Conservation (phyloP, 2,329 filamentous ascomycete species). For the Cryphonectria nitschkei region DNA sequence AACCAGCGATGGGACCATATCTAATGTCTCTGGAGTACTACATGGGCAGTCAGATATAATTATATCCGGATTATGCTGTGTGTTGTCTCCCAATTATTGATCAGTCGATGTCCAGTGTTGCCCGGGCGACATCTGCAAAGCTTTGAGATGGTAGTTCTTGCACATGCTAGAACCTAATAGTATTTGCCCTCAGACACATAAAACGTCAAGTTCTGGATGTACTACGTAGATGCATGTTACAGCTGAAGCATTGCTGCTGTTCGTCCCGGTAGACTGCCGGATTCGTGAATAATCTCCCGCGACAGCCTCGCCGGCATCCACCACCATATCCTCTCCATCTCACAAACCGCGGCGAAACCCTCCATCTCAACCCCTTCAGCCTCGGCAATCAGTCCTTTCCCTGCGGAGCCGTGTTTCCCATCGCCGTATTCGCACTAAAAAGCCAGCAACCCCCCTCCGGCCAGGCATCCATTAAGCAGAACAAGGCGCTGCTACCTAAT, state of each 20-base stretch:
- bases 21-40: background rate
- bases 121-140: background rate
- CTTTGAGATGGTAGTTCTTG: background rate
- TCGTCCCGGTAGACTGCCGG: conserved; percentile 39
- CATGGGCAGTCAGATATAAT: background rate
- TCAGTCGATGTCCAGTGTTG: background rate
- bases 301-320: conserved; percentile 62
- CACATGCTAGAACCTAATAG: background rate
- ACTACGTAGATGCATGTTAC: background rate
- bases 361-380: conserved; percentile 54
- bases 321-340: conserved; percentile 62
- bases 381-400: conserved; percentile 53
- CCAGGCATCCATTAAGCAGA: conserved; percentile 61
- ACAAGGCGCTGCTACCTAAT: conserved; percentile 44
- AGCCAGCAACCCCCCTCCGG: conserved; percentile 42
- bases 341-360: conserved; percentile 60
- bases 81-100: background rate
- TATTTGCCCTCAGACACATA: background rate
- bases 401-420: conserved; percentile 58
- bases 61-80: background rate
- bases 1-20: background rate
- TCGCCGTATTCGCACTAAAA: conserved; percentile 61
- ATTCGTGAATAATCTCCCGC: conserved; percentile 50
- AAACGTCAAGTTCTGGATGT: background rate
- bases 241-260: background rate